Evolutionary conservation across 2,329 filamentous ascomycete species (phyloP).

Genomic region (Diaporthe capsici): DNA sequence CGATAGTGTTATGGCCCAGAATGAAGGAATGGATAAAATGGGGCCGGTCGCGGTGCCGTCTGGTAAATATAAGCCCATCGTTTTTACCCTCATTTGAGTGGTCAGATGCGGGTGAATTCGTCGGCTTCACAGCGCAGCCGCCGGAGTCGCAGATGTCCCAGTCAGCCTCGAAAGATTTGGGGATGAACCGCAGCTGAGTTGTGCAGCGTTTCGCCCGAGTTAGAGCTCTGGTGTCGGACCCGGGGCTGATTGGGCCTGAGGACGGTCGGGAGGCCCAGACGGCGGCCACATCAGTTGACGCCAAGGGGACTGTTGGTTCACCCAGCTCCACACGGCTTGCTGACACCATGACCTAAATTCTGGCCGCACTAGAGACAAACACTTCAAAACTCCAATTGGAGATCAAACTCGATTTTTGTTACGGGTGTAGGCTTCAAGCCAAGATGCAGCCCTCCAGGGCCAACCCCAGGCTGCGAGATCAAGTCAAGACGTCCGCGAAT

Average conservation of each 20-base stretch:
- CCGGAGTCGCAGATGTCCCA: not conserved
- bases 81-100: not conserved
- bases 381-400: not conserved
- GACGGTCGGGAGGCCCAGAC: not conserved
- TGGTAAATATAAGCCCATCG: not conserved
- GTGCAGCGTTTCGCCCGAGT: constrained; percentile 6
- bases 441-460: not conserved
- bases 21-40: not conserved
- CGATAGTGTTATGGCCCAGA: not conserved
- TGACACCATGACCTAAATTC: not conserved
- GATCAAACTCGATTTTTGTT: constrained; percentile 11
- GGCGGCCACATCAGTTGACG: constrained; percentile 11
- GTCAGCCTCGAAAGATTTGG: not conserved
- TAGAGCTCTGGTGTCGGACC: constrained; percentile 5
- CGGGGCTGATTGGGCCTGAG: constrained; percentile 13
- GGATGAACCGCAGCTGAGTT: not conserved
- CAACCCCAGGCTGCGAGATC: not conserved
- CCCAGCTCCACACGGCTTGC: not conserved
- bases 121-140: not conserved
- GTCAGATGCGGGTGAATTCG: not conserved
- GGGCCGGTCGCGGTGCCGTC: not conserved
- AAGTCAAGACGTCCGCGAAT: not conserved
- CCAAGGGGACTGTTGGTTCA: not conserved
- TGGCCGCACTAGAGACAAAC: not conserved
- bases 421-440: constrained; percentile 3